A percentile compares a stretch with the other conserved stretches of the same genome.
Conservation (phyloP, 495 filamentous ascomycete genomes). For the Opeltia flavorubescens region DNA sequence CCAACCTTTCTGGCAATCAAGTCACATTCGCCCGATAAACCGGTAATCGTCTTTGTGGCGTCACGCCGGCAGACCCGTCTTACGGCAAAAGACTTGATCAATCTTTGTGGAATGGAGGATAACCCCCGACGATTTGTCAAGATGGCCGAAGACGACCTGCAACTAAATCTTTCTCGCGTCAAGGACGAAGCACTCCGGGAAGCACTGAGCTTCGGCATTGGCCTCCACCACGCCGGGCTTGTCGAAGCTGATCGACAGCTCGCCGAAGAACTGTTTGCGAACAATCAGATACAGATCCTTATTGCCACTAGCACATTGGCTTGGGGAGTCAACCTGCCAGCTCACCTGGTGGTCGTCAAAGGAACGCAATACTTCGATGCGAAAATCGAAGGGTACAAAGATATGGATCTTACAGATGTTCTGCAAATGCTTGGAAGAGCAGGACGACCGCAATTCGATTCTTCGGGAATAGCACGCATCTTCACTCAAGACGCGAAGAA, state of each 20-base stretch:
- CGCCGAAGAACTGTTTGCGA: constrained; percentile 84
- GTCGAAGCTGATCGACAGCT: constrained; percentile 88
- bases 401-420: constrained; percentile 98
- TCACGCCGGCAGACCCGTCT: constrained; percentile 89
- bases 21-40: constrained; percentile 86
- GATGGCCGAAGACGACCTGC: constrained; percentile 90
- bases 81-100: constrained; percentile 91
- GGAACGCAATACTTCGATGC: constrained; percentile 98
- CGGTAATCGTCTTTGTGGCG: constrained; percentile 96
- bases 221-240: constrained; percentile 90
- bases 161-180: constrained; percentile 65
- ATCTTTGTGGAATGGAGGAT: constrained; percentile 96
- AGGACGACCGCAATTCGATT: constrained; percentile 91
- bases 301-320: constrained; percentile 94
- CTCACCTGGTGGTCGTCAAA: constrained; percentile 94
- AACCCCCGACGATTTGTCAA: constrained; percentile 83
- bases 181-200: constrained; percentile 89
- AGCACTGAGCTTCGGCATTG: constrained; percentile 89
- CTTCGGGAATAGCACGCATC: constrained; percentile 86
- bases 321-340: constrained; percentile 97
- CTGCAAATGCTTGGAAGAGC: constrained; percentile 96
- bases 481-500: constrained; percentile 98
- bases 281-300: constrained; percentile 96
- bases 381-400: constrained; percentile 92
- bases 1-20: constrained; percentile 96